phyloP scores from a whole-genome alignment of 2,329 filamentous ascomycete genomes.

The Monascus ruber region DNA sequence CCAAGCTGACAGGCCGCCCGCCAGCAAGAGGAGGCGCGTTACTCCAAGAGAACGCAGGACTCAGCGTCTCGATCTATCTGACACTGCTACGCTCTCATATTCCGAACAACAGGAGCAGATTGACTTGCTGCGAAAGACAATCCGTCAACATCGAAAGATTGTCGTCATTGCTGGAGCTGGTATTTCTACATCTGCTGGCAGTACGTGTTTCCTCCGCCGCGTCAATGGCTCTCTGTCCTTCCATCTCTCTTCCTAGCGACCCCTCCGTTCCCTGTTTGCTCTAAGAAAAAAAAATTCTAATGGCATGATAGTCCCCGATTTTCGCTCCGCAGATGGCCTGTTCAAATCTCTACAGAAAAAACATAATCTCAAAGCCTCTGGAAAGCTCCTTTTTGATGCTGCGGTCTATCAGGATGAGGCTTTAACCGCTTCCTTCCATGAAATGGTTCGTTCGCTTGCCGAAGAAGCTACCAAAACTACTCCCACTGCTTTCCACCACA shows the following conservation, averaged over 20 bases:
- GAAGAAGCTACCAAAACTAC: slow-evolving; percentile 63
- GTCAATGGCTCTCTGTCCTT: slow-evolving; percentile 3
- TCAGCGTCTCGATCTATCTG: slow-evolving; percentile 62
- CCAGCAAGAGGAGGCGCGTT: slow-evolving; percentile 62
- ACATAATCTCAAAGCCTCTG: slow-evolving; percentile 84
- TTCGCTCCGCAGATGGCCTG: slow-evolving; percentile 79
- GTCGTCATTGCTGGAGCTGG: slow-evolving; percentile 93
- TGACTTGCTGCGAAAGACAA: slow-evolving; percentile 57
- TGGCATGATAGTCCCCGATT: slow-evolving; percentile 65
- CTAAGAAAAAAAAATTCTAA: slow-evolving; percentile 2
- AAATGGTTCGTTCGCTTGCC: slow-evolving; percentile 86
- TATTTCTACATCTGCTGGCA: slow-evolving; percentile 92
- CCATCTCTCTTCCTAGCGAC: slow-evolving; percentile 4
- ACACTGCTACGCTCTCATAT: slow-evolving; percentile 17
- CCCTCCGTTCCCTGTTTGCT: no score
- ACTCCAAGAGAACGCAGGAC: slow-evolving; percentile 62
- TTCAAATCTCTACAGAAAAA: slow-evolving; percentile 77
- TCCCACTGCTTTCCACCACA: slow-evolving; percentile 84
- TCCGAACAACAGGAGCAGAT: slow-evolving; percentile 50
- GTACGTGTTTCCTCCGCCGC: slow-evolving; percentile 40
- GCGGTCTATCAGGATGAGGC: slow-evolving; percentile 90
- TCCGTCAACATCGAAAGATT: slow-evolving; percentile 89
- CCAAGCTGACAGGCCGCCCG: slow-evolving; percentile 54
- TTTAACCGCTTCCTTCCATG: slow-evolving; percentile 83
- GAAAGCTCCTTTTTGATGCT: slow-evolving; percentile 92